These are phyloP conservation scores for Mortierella sp. DNA, from an alignment of 371 early-diverging fungal genomes.

Conservation along the genomic window DNA sequence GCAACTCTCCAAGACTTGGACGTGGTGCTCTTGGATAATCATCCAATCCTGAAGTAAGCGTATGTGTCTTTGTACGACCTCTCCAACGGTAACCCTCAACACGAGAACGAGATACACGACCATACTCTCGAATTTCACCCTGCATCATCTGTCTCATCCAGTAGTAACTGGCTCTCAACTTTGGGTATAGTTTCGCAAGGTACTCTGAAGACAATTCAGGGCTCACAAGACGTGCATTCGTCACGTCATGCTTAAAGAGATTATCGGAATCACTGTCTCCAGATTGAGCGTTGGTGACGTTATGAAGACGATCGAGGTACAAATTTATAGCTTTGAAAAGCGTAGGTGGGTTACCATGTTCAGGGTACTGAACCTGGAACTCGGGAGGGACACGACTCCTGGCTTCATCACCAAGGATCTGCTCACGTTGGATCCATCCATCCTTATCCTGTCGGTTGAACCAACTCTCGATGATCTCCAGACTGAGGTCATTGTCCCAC, in stretches of 20 bases:
- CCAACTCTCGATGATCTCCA: slow-evolving; percentile 90
- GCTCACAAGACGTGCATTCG: slow-evolving; percentile 64
- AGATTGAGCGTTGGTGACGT: slow-evolving; percentile 11
- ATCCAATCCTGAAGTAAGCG: slow-evolving; percentile 94
- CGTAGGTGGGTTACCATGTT: slow-evolving; percentile 96
- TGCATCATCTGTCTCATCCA: slow-evolving; percentile 89
- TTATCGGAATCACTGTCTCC: slow-evolving; percentile 5
- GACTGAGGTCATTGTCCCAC: slow-evolving; percentile 91
- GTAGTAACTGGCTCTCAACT: slow-evolving; percentile 77
- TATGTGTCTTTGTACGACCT: slow-evolving; percentile 88
- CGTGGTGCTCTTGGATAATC: slow-evolving; percentile 92
- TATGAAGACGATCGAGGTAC: slow-evolving; percentile 65
- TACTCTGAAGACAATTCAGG: slow-evolving; percentile 64
- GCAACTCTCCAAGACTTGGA: slow-evolving; percentile 86
- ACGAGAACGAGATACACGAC: slow-evolving; percentile 60
- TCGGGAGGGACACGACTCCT: slow-evolving; percentile 89
- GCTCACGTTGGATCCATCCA: slow-evolving; percentile 96
- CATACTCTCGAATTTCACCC: slow-evolving; percentile 75
- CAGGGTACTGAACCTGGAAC: slow-evolving; percentile 94
- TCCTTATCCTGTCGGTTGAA: slow-evolving; percentile 80
- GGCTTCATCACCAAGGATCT: slow-evolving; percentile 95
- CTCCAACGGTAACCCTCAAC: slow-evolving; percentile 91
- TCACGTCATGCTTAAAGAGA: slow-evolving; percentile 56
- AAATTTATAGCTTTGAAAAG: slow-evolving; percentile 78
- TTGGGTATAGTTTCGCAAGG: slow-evolving; percentile 74